phyloP scores from a whole-genome alignment of 768 basidiomycete species.

The Rhodotorula toruloides region DNA sequence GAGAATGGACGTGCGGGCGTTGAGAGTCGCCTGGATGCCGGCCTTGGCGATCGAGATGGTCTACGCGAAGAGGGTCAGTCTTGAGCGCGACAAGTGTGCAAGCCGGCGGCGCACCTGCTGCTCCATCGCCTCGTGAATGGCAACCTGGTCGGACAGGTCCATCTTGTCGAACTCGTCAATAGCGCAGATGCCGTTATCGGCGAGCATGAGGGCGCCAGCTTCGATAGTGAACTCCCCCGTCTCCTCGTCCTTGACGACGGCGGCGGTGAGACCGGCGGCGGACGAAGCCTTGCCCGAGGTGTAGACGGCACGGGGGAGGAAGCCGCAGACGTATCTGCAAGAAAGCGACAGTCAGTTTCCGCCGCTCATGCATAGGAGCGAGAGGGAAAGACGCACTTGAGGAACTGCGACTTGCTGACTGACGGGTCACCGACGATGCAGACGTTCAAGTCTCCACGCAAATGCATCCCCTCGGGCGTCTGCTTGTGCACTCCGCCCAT shows the following conservation, averaged over 20 bases:
- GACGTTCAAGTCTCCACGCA: slow-evolving; percentile 97
- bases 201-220: slow-evolving; percentile 97
- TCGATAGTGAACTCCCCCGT: slow-evolving; percentile 99
- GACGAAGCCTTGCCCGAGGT: slow-evolving; percentile 99
- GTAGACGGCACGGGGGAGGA: slow-evolving; percentile 95
- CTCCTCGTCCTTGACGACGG: slow-evolving; percentile 97
- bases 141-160: slow-evolving; percentile 97
- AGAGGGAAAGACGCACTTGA: slow-evolving; percentile 63
- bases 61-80: slow-evolving; percentile 49
- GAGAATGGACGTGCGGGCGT: slow-evolving; percentile 93
- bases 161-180: slow-evolving; percentile 99
- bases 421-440: slow-evolving; percentile 97
- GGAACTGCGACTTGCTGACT: slow-evolving; percentile 96
- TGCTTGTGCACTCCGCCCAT: slow-evolving; percentile 99
- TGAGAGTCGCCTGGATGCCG: slow-evolving; percentile 95
- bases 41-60: slow-evolving; percentile 99
- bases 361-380: slow-evolving; percentile 10
- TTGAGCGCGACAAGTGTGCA: not conserved
- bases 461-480: slow-evolving; percentile 90
- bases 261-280: slow-evolving; percentile 96
- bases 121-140: slow-evolving; percentile 99
- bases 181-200: slow-evolving; percentile 99
- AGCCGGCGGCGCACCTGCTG: slow-evolving; percentile 50
- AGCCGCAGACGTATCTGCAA: slow-evolving; percentile 87
- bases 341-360: not conserved